Evolutionary conservation across 1,139 yeast genomes (phyloP), one percentile per base, ranked within the genome.

Genomic region (Scheffersomyces lignicola): DNA sequence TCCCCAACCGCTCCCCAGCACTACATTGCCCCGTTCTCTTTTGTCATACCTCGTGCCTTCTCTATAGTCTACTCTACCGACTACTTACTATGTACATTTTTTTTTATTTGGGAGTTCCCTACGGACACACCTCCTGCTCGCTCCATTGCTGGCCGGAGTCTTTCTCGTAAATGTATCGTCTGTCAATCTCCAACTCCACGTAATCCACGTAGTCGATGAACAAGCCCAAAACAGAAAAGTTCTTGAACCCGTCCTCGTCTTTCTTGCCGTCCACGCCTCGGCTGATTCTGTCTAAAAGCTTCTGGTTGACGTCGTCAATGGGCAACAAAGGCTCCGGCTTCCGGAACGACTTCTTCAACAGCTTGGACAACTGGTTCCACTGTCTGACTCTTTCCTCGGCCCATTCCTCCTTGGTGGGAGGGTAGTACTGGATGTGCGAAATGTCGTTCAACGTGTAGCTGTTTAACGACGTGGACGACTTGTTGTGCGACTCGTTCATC

Each of bases 211-310:
- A 65, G 37, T 86, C 84, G 25, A 82, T 74, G 51, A 85, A 79
- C 65, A 87, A 59, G 23, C 84, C 81, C 21, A 84, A 74, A 17
- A 85, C 78, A 1, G 80, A 78, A 55, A 83, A 86, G 55, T 85
- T 80, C 50, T 76, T 80, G 39, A 75, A 65, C 1, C 94, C 95
- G 23, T 75, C 73, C 18, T 60, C 80, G 34, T 79, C 87, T 50
- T 80, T 76, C 34, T 80, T 73, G 7, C 95, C 96, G 57, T 87
- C 95, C 10, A 86, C 95, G 5, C 95, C 94, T 45, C 95, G 71
- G 33, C 77, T 69, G 34, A 87, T 82, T 36, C 84, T 76, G 56
- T 87, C 95, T 29, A 87, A 62, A 39, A 67, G 55, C 49, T 76
- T 76, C 27, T 69, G 69, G 38, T 74, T 75, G 24, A 76, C 81